phyloP scores from a whole-genome alignment of 352 stramenopile genomes.

The Pythium pyrilobum region DNA sequence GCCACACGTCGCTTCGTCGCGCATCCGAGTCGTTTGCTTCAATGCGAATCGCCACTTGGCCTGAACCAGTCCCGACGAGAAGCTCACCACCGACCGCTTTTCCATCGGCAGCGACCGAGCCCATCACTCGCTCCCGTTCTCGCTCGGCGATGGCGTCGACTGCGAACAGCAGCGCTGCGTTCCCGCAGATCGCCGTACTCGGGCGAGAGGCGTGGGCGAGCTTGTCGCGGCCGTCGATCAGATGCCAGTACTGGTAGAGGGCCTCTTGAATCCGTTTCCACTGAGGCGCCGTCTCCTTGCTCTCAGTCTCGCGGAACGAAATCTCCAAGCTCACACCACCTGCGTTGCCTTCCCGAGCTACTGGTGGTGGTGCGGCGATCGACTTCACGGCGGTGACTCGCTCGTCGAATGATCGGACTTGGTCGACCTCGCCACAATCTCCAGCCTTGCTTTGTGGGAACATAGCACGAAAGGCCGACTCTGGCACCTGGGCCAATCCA shows the following conservation, averaged over 20 bases:
- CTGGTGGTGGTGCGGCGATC: neutral
- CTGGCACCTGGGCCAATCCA: neutral
- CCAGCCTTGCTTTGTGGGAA: slow-evolving; percentile 9
- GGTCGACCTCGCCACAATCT: too few species aligned
- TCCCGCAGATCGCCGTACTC: slow-evolving; percentile 65
- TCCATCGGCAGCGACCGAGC: neutral
- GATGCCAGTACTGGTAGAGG: slow-evolving; percentile 40
- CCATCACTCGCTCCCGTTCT: neutral
- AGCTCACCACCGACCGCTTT: neutral
- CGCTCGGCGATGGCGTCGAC: slow-evolving; percentile 13
- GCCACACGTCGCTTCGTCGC: slow-evolving; percentile 7
- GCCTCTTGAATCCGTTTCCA: slow-evolving; percentile 11
- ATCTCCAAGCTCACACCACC: slow-evolving; percentile 9
- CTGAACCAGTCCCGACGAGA: slow-evolving; percentile 1
- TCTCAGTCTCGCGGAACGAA: neutral
- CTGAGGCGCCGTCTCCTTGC: neutral
- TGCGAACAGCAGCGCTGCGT: slow-evolving; percentile 42
- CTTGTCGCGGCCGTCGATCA: slow-evolving; percentile 46
- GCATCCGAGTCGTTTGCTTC: slow-evolving; percentile 9
- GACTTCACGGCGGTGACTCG: too few species aligned
- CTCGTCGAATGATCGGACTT: too few species aligned
- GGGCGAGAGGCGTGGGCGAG: slow-evolving; percentile 31
- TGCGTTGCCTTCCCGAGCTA: neutral
- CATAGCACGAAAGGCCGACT: neutral
- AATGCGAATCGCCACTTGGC: neutral